Evolutionary conservation across 2,329 filamentous ascomycete species (phyloP), one percentile per base, ranked within the genome.

Genomic region (Alternaria ethzedia): DNA sequence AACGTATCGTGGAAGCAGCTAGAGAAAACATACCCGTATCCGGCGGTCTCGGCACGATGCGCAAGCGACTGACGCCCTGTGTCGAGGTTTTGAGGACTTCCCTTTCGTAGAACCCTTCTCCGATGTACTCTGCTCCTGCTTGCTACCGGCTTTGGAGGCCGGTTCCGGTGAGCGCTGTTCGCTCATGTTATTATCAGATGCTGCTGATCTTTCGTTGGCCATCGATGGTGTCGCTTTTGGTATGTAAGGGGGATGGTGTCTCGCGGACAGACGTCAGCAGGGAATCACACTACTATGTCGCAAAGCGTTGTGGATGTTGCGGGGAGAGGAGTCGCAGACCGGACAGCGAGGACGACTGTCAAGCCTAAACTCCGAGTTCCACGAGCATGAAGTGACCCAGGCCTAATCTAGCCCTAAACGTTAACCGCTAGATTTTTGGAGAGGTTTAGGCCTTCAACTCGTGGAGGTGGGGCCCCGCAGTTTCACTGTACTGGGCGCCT

Each of bases 1-100:
- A 62, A 57, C 80, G 79, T 12, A 44, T 17, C 6, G 12, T 51
- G 5, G 21, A 51, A 47, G 52, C 54, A 47, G 26, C 15, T 11
- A 10, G 28, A 41, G 9, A 17, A 44, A 55, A 63, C 76, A 59
- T 78, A 82, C 80, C 41, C 81, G 75, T 55, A 82, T 82, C 23
- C 81, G 71, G 26, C 81, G 77, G 64, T 82, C 81, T 59, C 86
- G 82, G 69, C 86, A 87, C 5, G 85, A 84, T 4, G 83, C 84
- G 74, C 86, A 88, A 10, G 86, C 86, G 60, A 87, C 83, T 3
- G 85, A 87, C 26, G 86, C 86, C 60, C 86, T 75, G 50, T 80
- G 78, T 45, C 79, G 71, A 20, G 76, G 75, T 52, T 77, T 78
- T 41, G 74, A 70, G 13, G 70, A 61, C 57, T 75, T 75, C 23